Percentiles rank a stretch among this genome's conserved stretches.
Evolutionary conservation across 345 rosid species (phyloP).

Genomic region (Eucalyptus erythrocorys): DNA sequence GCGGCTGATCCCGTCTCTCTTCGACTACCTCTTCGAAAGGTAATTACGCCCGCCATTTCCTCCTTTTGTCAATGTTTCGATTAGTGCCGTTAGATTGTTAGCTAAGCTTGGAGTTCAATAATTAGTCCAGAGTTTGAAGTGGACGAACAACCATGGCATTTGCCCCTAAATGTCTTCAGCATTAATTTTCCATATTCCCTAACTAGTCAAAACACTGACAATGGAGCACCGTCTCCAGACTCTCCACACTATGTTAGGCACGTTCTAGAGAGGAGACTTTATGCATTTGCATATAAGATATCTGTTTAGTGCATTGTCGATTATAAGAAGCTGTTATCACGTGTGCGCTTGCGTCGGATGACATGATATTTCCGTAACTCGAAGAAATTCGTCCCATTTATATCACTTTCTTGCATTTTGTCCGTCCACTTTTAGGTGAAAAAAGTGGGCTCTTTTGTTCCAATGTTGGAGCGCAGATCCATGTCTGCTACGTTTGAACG

Average conservation of each 20-base stretch:
- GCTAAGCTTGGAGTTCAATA: not conserved
- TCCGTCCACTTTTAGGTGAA: not conserved
- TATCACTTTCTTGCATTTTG: not conserved
- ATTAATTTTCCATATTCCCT: not conserved
- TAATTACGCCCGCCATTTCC: not conserved
- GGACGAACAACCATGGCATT: not conserved
- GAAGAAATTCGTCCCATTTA: not conserved
- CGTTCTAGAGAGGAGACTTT: not conserved
- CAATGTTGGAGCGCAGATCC: not conserved
- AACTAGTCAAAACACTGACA: not conserved
- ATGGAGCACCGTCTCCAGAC: not conserved
- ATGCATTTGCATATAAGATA: not conserved
- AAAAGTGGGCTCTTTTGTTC: not conserved
- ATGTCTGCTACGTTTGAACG: not conserved
- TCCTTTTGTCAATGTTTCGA: not conserved
- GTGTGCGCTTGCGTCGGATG: not conserved
- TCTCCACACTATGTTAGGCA: not conserved
- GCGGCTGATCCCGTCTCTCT: conserved; percentile 73
- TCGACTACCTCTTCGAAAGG: conserved; percentile 59
- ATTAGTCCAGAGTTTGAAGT: not conserved
- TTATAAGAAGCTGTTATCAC: not conserved
- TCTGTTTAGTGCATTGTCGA: not conserved
- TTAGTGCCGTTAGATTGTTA: not conserved
- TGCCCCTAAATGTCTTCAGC: not conserved
- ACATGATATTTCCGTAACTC: not conserved